Evolutionary conservation across 441 rosid species (phyloP).

Genomic region (Biscutella auriculata): DNA sequence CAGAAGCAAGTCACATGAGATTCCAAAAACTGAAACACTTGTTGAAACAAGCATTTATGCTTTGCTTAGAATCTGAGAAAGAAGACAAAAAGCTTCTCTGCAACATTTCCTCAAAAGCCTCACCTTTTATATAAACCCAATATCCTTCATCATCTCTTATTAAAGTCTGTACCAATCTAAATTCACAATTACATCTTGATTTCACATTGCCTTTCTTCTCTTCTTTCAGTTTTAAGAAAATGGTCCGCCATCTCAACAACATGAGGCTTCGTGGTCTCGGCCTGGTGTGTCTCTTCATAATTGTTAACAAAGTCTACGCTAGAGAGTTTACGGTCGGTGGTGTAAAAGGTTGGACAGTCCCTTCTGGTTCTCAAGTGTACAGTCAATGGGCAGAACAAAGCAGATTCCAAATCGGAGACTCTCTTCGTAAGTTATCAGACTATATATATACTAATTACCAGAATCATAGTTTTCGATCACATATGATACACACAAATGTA

Average conservation of each 20-base stretch:
- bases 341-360: slow-evolving; percentile 49
- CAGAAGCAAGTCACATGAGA: slow-evolving; percentile 20
- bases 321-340: slow-evolving; percentile 47
- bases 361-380: slow-evolving; percentile 27
- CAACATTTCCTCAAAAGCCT: slow-evolving; percentile 31
- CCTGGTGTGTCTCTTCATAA: slow-evolving; percentile 30
- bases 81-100: slow-evolving; percentile 41
- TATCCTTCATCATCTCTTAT: slow-evolving; percentile 13
- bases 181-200: not conserved
- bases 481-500: not conserved
- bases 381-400: slow-evolving; percentile 63
- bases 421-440: slow-evolving; percentile 41
- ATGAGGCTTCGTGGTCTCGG: slow-evolving; percentile 24
- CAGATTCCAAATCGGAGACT: slow-evolving; percentile 72
- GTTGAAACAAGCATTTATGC: slow-evolving; percentile 35
- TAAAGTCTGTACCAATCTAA: slow-evolving; percentile 7
- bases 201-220: not conserved
- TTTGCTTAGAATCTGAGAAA: slow-evolving; percentile 51
- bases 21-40: slow-evolving; percentile 19
- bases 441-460: not conserved
- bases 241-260: slow-evolving; percentile 15
- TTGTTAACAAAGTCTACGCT: slow-evolving; percentile 35
- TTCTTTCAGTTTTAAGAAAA: not conserved
- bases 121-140: slow-evolving; percentile 48
- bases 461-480: not conserved